Base-by-base conservation (phyloP, 208 protist species). In the Leishmania lainsoni region DNA sequence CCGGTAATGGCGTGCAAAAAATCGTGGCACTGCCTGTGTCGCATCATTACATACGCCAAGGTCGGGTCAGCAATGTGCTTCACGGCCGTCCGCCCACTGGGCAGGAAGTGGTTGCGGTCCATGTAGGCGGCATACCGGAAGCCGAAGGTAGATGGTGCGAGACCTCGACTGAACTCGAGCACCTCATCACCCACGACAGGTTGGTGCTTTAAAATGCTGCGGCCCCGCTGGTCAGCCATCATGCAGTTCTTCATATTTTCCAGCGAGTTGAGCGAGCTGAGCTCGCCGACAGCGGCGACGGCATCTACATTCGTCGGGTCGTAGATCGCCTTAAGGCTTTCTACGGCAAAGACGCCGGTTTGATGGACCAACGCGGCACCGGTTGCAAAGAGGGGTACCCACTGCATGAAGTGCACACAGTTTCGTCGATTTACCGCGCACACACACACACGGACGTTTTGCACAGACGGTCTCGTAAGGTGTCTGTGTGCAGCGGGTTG, bases 11-110 rank as follows among this genome's bases (percentile, higher is more conserved):
- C 89, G 85, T 97, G 94, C 51, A 96, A 63, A 77, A 95, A 97
- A 81, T 97, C 94, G 79, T 97, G 94, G 78, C 88, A 94, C 81
- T 97, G 87, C n/a, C 94, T 92, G 75, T 97, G 93, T 69, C 94
- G 89, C 52, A 85, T 95, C 94, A 97, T 97, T 32, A 97, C 85
- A 86, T 97, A 97, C 58, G 87, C 87, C 68, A 95, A 87, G 6
- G 84, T 90, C 29, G 90, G 90, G 79, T 97, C 94, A 6, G 80
- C 81, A 42, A 97, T 90, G 82, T 91, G 83, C 70, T 69, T 85
- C 76, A 96, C 92, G 17, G 89, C 81, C 20, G 92, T 86, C 10
- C 94, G 89, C 52, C 87, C 94, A 73, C 84, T 93, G 9, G 94
- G 94, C 22, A 81, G 87, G 79, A 97, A 97, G 70, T 90, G 68